phyloP scores from a whole-genome alignment of 345 rosid genomes.

The Aquilaria sinensis region DNA sequence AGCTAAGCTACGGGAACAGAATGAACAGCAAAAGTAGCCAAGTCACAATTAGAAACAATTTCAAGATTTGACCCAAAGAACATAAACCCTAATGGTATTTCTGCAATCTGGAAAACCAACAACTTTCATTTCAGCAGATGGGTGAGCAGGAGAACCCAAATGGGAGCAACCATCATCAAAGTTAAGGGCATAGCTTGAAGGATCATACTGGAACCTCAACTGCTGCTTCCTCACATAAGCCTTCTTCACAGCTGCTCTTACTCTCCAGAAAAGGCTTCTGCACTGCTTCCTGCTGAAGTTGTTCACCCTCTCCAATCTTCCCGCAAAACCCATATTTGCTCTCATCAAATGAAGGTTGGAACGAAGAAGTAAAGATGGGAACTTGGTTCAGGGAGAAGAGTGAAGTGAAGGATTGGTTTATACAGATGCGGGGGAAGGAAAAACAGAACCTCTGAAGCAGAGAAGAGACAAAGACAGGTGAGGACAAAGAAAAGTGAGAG shows the following conservation, averaged over 20 bases:
- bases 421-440: neutral
- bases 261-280: constrained; percentile 40
- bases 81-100: constrained; percentile 34
- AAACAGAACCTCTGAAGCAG: neutral
- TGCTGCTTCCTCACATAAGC: constrained; percentile 28
- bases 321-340: constrained; percentile 12
- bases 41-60: neutral
- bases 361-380: too few species aligned
- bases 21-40: neutral
- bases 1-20: neutral
- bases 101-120: constrained; percentile 11
- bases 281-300: constrained; percentile 39
- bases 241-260: constrained; percentile 43
- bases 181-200: constrained; percentile 76
- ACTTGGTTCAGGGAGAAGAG: too few species aligned
- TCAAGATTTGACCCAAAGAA: constrained; percentile 35
- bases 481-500: neutral
- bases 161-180: constrained; percentile 57
- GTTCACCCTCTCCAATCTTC: constrained; percentile 23
- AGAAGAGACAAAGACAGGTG: constrained; percentile 6
- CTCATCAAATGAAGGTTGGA: neutral
- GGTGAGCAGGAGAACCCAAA: constrained; percentile 9
- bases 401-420: neutral
- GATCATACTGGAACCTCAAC: constrained; percentile 81
- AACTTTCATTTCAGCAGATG: constrained; percentile 11